Evolutionary conservation across 1,284 basidiomycete species (phyloP).

Genomic region (Phellopilus nigrolimitatus): DNA sequence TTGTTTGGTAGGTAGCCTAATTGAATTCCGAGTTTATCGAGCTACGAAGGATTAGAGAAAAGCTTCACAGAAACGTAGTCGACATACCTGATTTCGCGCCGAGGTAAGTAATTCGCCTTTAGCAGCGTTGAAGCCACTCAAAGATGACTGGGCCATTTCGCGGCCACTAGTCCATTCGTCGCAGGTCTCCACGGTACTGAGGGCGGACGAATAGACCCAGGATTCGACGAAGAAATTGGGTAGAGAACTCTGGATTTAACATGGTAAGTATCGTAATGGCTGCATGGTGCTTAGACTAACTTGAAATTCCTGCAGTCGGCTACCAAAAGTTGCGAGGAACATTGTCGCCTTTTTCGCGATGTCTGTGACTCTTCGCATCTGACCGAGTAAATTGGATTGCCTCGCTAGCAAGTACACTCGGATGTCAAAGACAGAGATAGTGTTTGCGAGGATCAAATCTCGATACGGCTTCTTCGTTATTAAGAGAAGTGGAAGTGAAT

Average conservation of each 20-base stretch:
- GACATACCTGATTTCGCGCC: constrained; percentile 70
- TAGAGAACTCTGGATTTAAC: constrained; percentile 52
- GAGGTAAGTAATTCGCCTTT: constrained; percentile 83
- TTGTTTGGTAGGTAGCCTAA: constrained; percentile 65
- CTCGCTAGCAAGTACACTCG: constrained; percentile 87
- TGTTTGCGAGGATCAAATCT: constrained; percentile 84
- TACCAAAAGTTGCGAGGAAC: constrained; percentile 81
- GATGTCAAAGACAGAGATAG: constrained; percentile 93
- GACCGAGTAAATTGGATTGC: constrained; percentile 76
- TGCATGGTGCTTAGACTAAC: constrained; percentile 40
- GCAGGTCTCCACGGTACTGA: constrained; percentile 83
- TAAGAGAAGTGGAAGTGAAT: constrained; percentile 79
- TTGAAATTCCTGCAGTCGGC: constrained; percentile 69
- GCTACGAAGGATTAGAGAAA: constrained; percentile 38
- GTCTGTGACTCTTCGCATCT: constrained; percentile 63
- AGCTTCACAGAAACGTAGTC: constrained; percentile 12
- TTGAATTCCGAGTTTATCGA: constrained; percentile 77
- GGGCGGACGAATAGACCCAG: constrained; percentile 90
- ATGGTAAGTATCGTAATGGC: constrained; percentile 3
- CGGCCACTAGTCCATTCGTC: constrained; percentile 63
- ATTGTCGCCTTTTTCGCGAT: constrained; percentile 61
- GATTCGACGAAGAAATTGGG: constrained; percentile 83
- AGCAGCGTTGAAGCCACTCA: constrained; percentile 54
- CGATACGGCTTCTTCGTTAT: constrained; percentile 81
- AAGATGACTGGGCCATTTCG: constrained; percentile 40